Evolutionary conservation across 306 rosid species (phyloP).

Genomic region (Castanea sativa): DNA sequence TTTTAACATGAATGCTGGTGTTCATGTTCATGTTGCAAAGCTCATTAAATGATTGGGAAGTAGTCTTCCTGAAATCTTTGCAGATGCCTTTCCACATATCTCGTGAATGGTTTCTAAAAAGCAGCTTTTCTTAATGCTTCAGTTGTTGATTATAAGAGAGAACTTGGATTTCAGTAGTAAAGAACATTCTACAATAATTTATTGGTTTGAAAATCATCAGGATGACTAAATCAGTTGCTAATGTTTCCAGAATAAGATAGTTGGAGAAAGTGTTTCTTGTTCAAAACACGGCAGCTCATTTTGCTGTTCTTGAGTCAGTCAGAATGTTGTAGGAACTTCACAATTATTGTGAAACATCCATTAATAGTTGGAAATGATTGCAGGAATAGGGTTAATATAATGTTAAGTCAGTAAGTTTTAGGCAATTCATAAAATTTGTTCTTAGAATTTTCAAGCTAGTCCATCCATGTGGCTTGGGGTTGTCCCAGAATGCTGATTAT

Average conservation of each 20-base stretch:
- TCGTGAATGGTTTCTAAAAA: not conserved
- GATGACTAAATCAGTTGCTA: not conserved
- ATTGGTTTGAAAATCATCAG: not conserved
- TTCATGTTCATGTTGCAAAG: not conserved
- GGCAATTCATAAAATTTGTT: not conserved
- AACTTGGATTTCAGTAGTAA: not conserved
- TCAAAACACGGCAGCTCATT: not conserved
- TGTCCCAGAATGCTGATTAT: conserved; percentile 30
- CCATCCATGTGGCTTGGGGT: conserved; percentile 1
- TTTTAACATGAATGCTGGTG: not conserved
- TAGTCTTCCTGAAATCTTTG: not conserved
- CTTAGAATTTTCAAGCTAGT: not conserved
- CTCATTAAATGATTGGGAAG: not conserved
- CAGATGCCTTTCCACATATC: not conserved
- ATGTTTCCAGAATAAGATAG: not conserved
- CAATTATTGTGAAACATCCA: not conserved
- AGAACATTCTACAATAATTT: not conserved
- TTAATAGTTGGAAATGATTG: not conserved
- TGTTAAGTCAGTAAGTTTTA: not conserved
- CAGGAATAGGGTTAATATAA: not conserved
- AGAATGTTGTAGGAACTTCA: not conserved
- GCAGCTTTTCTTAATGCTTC: not conserved
- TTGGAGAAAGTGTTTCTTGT: not conserved
- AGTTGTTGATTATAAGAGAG: not conserved
- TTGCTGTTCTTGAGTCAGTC: not conserved